Conservation (phyloP, 345 rosid genomes). For the Trapa bicornis region DNA sequence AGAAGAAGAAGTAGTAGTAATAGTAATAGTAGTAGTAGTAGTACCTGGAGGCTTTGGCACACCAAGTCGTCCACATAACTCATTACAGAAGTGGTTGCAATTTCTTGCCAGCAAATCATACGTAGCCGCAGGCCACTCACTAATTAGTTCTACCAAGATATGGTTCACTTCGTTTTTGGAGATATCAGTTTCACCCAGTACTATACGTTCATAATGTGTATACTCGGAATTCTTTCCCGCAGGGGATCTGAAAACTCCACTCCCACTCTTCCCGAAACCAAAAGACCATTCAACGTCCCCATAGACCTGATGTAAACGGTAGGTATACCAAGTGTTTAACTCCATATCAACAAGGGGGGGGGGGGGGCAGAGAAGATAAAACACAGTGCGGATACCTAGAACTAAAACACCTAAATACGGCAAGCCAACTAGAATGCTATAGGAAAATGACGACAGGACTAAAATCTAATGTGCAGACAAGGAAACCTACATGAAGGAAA, state of each 20-base stretch:
- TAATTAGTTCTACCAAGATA: slow-evolving; percentile 68
- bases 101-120: slow-evolving; percentile 81
- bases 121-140: slow-evolving; percentile 70
- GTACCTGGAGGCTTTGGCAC: slow-evolving; percentile 89
- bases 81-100: slow-evolving; percentile 95
- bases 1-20: too few species aligned
- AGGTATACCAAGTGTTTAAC: slow-evolving; percentile 10
- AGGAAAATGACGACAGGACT: background rate
- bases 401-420: background rate
- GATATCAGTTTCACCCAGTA: slow-evolving; percentile 56
- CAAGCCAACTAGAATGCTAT: background rate
- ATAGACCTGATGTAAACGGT: slow-evolving; percentile 35
- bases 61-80: slow-evolving; percentile 70
- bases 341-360: background rate
- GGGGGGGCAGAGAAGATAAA: background rate
- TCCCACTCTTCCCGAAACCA: slow-evolving; percentile 86
- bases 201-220: slow-evolving; percentile 60
- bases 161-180: slow-evolving; percentile 59
- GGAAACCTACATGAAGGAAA: background rate
- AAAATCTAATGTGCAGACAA: background rate
- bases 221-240: slow-evolving; percentile 82
- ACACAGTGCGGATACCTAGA: background rate
- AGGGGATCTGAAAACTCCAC: slow-evolving; percentile 86
- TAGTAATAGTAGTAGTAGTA: background rate
- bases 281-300: slow-evolving; percentile 95